Percentiles rank a stretch among this genome's conserved stretches.
phyloP scores from a whole-genome alignment of 2,329 filamentous ascomycete species.

The Fusarium sp. region DNA sequence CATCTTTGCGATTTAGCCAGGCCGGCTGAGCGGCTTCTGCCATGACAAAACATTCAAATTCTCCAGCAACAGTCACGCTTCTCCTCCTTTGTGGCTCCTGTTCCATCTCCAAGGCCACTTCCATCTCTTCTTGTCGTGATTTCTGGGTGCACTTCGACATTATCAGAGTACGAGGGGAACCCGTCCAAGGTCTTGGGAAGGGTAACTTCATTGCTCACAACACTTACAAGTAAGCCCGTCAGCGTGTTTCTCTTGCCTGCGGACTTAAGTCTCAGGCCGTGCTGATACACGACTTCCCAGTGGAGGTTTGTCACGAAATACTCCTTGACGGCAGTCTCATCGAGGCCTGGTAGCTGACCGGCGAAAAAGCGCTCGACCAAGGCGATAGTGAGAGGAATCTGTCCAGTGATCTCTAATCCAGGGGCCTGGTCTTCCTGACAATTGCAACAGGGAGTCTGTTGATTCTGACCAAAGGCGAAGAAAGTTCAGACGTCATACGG shows the following conservation, averaged over 20 bases:
- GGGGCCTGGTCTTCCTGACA: conserved; percentile 8
- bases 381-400: conserved; percentile 19
- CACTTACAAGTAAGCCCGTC: too few species aligned
- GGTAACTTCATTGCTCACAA: not conserved
- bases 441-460: conserved; percentile 3
- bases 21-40: too few species aligned
- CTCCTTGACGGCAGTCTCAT: not conserved
- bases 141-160: not conserved
- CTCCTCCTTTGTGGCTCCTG: too few species aligned
- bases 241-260: too few species aligned
- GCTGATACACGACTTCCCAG: conserved; percentile 12
- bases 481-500: conserved; percentile 13
- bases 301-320: conserved; percentile 7
- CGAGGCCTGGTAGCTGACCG: conserved; percentile 1
- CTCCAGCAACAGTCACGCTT: too few species aligned
- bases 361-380: conserved; percentile 22
- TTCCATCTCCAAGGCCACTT: not conserved
- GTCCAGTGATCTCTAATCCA: conserved; percentile 8
- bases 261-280: not conserved
- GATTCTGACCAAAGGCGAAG: conserved; percentile 1
- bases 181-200: not conserved
- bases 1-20: too few species aligned
- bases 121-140: not conserved
- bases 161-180: not conserved
- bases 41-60: too few species aligned